Evolutionary conservation across 495 filamentous ascomycete species (phyloP).

Genomic region (Rhizodiscina lignyota): DNA sequence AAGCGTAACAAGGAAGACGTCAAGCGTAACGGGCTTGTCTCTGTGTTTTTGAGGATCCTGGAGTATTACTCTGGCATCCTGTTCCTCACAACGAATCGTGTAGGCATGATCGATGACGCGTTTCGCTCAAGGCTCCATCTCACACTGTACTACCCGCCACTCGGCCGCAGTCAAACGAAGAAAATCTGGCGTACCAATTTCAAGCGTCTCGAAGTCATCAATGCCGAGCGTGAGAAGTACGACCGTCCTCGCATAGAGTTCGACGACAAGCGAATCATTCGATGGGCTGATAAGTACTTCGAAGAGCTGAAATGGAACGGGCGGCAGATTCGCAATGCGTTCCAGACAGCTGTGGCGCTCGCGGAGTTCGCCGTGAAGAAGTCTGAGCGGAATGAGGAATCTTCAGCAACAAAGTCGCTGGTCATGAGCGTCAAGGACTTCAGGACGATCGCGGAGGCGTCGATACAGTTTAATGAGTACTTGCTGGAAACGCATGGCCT

Average conservation of each 20-base stretch:
- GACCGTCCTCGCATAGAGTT: background rate
- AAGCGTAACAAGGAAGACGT: slow-evolving; percentile 5
- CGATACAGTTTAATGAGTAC: slow-evolving; percentile 4
- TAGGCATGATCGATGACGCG: slow-evolving; percentile 3
- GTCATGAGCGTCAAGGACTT: slow-evolving; percentile 4
- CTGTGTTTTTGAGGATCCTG: slow-evolving; percentile 6
- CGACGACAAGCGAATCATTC: slow-evolving; percentile 2
- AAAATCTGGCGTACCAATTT: slow-evolving; percentile 4
- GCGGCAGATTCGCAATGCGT: slow-evolving; percentile 13
- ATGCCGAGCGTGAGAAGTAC: background rate
- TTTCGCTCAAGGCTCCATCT: slow-evolving; percentile 2
- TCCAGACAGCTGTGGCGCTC: slow-evolving; percentile 11
- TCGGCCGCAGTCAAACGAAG: slow-evolving; percentile 1
- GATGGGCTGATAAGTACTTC: slow-evolving; percentile 2
- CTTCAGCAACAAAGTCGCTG: background rate
- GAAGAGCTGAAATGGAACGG: slow-evolving; percentile 9
- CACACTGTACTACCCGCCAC: slow-evolving; percentile 4
- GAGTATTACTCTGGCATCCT: slow-evolving; percentile 9
- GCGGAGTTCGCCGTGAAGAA: slow-evolving; percentile 7
- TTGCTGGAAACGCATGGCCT: slow-evolving; percentile 1
- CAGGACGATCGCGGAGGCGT: slow-evolving; percentile 4
- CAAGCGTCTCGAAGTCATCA: slow-evolving; percentile 1
- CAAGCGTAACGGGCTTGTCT: slow-evolving; percentile 9
- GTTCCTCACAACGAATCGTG: slow-evolving; percentile 4
- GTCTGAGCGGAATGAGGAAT: background rate